Percentiles rank a stretch among this genome's conserved stretches.
Conservation (phyloP, 2,329 filamentous ascomycete genomes). For the Penicillium sp. region DNA sequence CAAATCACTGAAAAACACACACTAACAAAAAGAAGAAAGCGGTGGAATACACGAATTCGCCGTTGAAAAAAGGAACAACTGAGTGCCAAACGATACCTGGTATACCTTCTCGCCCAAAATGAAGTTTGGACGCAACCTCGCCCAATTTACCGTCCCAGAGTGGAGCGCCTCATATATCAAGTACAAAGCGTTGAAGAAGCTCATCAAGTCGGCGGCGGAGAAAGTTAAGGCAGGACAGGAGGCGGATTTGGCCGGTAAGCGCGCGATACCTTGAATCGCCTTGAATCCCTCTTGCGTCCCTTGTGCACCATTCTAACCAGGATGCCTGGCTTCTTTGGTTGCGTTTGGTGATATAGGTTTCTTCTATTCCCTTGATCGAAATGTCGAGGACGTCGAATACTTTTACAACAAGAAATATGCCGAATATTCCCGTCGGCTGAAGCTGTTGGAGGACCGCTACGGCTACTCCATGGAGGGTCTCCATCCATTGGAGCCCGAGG, state of each 20-base stretch:
- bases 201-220: slow-evolving; percentile 76
- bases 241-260: slow-evolving; percentile 87
- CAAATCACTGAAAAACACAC: not conserved
- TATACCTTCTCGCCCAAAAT: slow-evolving; percentile 31
- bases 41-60: not conserved
- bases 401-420: slow-evolving; percentile 97
- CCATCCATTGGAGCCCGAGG: slow-evolving; percentile 77
- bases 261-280: slow-evolving; percentile 20
- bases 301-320: slow-evolving; percentile 21
- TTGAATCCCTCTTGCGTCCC: slow-evolving; percentile 4
- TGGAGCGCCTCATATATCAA: slow-evolving; percentile 53
- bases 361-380: slow-evolving; percentile 94
- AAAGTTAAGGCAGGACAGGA: slow-evolving; percentile 68
- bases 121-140: slow-evolving; percentile 53
- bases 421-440: slow-evolving; percentile 79
- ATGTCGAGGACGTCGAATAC: slow-evolving; percentile 91
- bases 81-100: not conserved
- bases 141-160: slow-evolving; percentile 52
- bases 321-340: slow-evolving; percentile 18
- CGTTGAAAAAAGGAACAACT: not conserved
- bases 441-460: slow-evolving; percentile 84
- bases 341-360: slow-evolving; percentile 64
- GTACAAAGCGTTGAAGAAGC: slow-evolving; percentile 72
- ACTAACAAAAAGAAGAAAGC: not conserved
- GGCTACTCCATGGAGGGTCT: slow-evolving; percentile 69